These are phyloP conservation scores for Ascoidea asiatica DNA, from an alignment of 805 yeast genomes.

Conservation along the genomic window DNA sequence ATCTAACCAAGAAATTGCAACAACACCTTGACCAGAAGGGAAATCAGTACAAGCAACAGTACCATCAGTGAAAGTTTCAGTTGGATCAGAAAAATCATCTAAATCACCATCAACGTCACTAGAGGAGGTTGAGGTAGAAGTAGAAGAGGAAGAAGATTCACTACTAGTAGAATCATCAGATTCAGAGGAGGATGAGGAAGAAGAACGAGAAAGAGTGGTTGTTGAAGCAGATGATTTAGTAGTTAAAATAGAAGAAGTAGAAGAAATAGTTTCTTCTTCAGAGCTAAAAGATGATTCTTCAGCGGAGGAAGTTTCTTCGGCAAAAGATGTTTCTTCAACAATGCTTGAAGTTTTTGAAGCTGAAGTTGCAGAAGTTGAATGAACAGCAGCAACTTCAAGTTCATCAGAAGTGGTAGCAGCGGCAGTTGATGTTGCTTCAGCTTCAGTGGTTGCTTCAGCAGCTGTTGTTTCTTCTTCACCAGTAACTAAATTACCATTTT, in stretches of 20 bases:
- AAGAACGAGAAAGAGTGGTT: no score
- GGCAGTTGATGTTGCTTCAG: constrained; percentile 12
- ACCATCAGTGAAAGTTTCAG: constrained; percentile 53
- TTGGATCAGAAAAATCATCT: constrained; percentile 31
- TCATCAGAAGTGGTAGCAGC: constrained; percentile 35
- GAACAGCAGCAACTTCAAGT: constrained; percentile 35
- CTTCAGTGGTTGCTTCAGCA: constrained; percentile 1
- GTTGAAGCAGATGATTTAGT: constrained; percentile 10
- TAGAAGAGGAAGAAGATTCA: constrained; percentile 14
- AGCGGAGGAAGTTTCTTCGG: constrained; percentile 5
- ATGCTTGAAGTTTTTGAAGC: constrained; percentile 17
- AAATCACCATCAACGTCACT: constrained; percentile 38
- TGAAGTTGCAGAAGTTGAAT: constrained; percentile 18
- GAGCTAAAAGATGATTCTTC: constrained; percentile 1
- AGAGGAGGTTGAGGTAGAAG: constrained; percentile 20
- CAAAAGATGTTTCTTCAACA: constrained; percentile 10
- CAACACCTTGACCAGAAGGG: constrained; percentile 67
- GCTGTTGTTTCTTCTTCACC: constrained; percentile 9
- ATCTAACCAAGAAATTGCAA: constrained; percentile 42
- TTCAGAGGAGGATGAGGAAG: constrained; percentile 15
- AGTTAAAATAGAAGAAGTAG: constrained; percentile 3
- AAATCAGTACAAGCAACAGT: constrained; percentile 51
- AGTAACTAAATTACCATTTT: constrained; percentile 18
- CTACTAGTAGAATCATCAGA: constrained; percentile 11
- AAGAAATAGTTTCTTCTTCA: constrained; percentile 2